Evolutionary conservation across 2,329 filamentous ascomycete species (phyloP).

Genomic region (Ascosphaera aggregata): DNA sequence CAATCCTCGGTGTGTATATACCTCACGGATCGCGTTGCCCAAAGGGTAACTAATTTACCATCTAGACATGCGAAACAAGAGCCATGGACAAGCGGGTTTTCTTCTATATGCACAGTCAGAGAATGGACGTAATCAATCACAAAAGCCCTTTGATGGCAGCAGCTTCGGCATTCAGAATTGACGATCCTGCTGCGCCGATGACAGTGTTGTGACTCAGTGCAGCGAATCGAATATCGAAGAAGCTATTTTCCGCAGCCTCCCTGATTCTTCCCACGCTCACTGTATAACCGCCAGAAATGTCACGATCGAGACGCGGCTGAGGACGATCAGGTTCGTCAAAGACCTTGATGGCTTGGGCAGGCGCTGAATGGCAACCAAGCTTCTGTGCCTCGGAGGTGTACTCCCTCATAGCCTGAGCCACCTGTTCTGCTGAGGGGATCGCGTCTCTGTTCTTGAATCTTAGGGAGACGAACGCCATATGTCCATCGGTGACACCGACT

Average conservation of each 20-base stretch:
- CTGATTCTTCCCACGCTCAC: slow-evolving; percentile 75
- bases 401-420: slow-evolving; percentile 53
- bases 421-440: slow-evolving; percentile 45
- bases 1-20: no score
- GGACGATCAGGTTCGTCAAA: slow-evolving; percentile 79
- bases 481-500: slow-evolving; percentile 84
- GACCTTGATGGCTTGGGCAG: slow-evolving; percentile 56
- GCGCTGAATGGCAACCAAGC: slow-evolving; percentile 72
- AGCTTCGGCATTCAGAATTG: slow-evolving; percentile 83
- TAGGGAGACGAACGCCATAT: slow-evolving; percentile 83
- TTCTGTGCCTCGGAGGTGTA: slow-evolving; percentile 66
- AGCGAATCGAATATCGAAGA: slow-evolving; percentile 91
- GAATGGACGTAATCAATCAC: slow-evolving; percentile 22
- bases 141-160: slow-evolving; percentile 74
- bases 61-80: no score
- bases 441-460: slow-evolving; percentile 53
- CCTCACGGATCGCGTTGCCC: no score
- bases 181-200: slow-evolving; percentile 88
- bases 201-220: slow-evolving; percentile 81
- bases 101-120: no score
- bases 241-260: slow-evolving; percentile 54
- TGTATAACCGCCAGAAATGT: slow-evolving; percentile 66
- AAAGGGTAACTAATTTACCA: no score
- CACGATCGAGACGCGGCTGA: slow-evolving; percentile 73
- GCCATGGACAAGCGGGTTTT: no score